A percentile compares a stretch with the other conserved stretches of the same genome.
Conservation (phyloP, 495 filamentous ascomycete genomes). For the Thermothielavioides terrestris region DNA sequence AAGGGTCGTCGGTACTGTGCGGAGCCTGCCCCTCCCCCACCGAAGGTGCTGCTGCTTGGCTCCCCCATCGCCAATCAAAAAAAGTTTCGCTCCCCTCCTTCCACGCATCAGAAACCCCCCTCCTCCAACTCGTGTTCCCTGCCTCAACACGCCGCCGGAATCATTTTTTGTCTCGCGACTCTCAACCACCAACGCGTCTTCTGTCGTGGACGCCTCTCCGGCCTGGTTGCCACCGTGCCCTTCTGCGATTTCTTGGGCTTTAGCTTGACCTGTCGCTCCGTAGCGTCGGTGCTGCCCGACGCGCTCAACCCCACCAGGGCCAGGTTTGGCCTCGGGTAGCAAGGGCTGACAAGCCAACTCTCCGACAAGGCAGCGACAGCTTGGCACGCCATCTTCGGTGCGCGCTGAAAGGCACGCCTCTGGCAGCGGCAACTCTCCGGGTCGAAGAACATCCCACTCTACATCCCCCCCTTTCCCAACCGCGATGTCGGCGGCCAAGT, state of each 20-base stretch:
- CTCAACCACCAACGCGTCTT: constrained; percentile 6
- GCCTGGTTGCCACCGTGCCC: background rate
- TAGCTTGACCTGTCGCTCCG: background rate
- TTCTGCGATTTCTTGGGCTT: background rate
- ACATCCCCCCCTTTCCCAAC: background rate
- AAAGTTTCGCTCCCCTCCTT: constrained; percentile 12
- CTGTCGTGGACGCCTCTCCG: background rate
- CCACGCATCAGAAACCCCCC: constrained; percentile 9
- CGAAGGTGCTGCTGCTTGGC: background rate
- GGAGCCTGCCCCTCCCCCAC: constrained; percentile 15
- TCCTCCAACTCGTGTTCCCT: constrained; percentile 4
- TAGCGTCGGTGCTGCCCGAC: constrained; percentile 6
- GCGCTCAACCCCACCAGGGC: constrained; percentile 1
- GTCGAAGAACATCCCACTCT: background rate
- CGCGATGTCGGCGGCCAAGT: too few relatives aligned
- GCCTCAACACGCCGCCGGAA: background rate
- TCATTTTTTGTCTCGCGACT: constrained; percentile 6
- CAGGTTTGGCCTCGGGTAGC: constrained; percentile 7
- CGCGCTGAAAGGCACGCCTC: background rate
- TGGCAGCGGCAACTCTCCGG: background rate
- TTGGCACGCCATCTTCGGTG: background rate
- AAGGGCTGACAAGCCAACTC: constrained; percentile 4
- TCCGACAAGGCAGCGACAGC: background rate
- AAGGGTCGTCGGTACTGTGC: too few relatives aligned
- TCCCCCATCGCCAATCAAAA: constrained; percentile 17